Base-by-base conservation (phyloP, 331 rosid genomes). In the Prunus yedoensis region DNA sequence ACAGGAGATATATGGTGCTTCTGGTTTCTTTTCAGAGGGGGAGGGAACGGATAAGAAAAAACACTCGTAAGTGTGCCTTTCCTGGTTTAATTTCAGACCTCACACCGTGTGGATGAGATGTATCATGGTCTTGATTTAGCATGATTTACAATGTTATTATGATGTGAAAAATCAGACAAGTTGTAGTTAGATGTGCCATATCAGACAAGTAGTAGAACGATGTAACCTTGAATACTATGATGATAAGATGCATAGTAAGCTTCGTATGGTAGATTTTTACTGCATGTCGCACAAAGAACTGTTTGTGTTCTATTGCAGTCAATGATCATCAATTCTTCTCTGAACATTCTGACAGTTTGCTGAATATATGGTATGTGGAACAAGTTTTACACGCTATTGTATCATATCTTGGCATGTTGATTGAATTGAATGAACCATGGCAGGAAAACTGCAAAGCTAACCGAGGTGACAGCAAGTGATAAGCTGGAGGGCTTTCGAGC, bases 381-480 rank as follows among this genome's bases (percentile, higher is more conserved):
- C 47, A 30, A 71, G n/a, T 18, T 69, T 61, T 21, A n/a, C 32
- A n/a, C 10, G 0, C 27, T 25, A 20, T 35, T 16, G 58, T 45
- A 27, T 28, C 23, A 54, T 54, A 75, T 62, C 21, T 45, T 73
- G 15, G n/a, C 5, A 2, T 58, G 67, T 76, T 79, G 10, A 68
- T 67, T 50, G 61, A 51, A 75, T 25, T 30, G 50, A 45, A 75
- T 35, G 28, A 57, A 56, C 46, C 51, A 70, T 85, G 70, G 75
- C 95, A 95, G 99, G 93, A 76, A 87, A 56, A 76, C 89, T 57
- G 32, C 80, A 78, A 95, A 89, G 77, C 87, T 95, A 77, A 95
- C 96, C 14, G 98, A 92, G 85, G 94, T 95, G 82, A 89, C 94
- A 25, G 97, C 81, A 77, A 90, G 99, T 78, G 98, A 95, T 88